Percentiles rank a stretch among this genome's conserved stretches.
These are phyloP conservation scores for Apiospora malaysiana DNA, from an alignment of 2,329 filamentous ascomycete genomes.

Conservation along the genomic window DNA sequence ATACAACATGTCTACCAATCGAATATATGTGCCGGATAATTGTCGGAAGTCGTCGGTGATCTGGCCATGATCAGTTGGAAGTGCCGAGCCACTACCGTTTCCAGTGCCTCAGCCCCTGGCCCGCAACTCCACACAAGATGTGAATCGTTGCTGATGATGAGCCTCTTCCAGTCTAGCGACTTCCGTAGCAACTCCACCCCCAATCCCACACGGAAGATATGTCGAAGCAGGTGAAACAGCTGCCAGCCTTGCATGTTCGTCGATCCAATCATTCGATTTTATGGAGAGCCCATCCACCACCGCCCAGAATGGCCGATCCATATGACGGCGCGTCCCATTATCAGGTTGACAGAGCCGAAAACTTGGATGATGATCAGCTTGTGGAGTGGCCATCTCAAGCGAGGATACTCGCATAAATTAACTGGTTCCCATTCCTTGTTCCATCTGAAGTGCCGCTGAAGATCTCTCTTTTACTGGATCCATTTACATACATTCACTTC, in stretches of 20 bases:
- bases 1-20: too few species aligned
- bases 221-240: not conserved
- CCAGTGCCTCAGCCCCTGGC: not conserved
- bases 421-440: not conserved
- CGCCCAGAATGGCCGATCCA: constrained; percentile 6
- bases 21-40: not conserved
- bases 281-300: not conserved
- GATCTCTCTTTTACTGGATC: not conserved
- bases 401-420: not conserved
- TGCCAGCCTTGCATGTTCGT: not conserved
- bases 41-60: not conserved
- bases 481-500: not conserved
- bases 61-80: not conserved
- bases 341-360: not conserved
- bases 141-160: not conserved
- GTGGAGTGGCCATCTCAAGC: not conserved
- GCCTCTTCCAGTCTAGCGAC: not conserved
- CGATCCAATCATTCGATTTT: not conserved
- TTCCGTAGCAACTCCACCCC: not conserved
- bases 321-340: not conserved
- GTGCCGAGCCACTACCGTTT: constrained; percentile 13
- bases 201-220: not conserved
- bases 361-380: not conserved
- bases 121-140: not conserved
- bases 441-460: not conserved